Evolutionary conservation across 805 yeast species (phyloP), one percentile per base, ranked within the genome.

Genomic region (Candida sakaeoensis): DNA sequence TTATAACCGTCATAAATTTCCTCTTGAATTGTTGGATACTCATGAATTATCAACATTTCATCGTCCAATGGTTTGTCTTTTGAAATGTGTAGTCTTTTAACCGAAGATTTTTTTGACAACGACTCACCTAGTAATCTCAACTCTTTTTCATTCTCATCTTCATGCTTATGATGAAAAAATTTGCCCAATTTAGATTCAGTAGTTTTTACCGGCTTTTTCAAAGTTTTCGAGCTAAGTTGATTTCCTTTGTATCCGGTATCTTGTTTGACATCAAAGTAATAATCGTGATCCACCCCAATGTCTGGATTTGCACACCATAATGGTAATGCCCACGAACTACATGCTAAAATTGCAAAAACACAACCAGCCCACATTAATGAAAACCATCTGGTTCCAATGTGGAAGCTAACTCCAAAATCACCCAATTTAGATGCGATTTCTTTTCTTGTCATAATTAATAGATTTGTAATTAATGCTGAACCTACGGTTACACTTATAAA

Each of bases 271-370:
- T 26, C 32, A 26, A 36, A 36, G 24, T 23, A 16, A 26, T 13
- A 14, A 9, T 36, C 39, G 7, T 37, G 43, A 14, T 39, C 34
- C 3, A 43, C 19, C 3, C 17, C 9, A 9, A 22, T 23, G 3
- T 22, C 27, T 14, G 79, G 77, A 37, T 75, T 70, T 6, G 76
- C 73, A 60, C 82, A 79, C 84, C 85, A 46, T 41, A 45, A 28
- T 1, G 72, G 72, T 7, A 65, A 40, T 5, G 49, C 52, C 72
- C 73, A 67, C 6, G 62, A 45, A 13, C 60, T 32, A 60, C 58
- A 58, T 13, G 57, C 42, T 9, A 63, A 14, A 9, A 50, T 31
- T 4, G 57, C 25, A 19, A 55, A 47, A 1, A 42, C 52, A 34
- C 64, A 51, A 1, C 62, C 45, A 4, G 61, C 9, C 77, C 77